phyloP scores from a whole-genome alignment of 352 stramenopile genomes.

The Salisapilia sapeloensis region DNA sequence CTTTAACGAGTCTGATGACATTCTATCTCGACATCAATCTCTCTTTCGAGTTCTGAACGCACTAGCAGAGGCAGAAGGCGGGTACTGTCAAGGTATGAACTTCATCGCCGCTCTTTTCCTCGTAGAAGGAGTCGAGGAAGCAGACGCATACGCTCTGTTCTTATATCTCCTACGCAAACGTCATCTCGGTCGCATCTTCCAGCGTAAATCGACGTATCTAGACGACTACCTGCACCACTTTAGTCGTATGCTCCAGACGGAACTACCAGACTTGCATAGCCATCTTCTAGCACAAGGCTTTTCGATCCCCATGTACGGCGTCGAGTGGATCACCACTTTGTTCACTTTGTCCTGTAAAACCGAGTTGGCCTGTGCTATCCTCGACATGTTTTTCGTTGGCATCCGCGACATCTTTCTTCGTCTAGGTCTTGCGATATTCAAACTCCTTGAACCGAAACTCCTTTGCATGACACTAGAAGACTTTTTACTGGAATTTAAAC shows the following conservation, averaged over 20 bases:
- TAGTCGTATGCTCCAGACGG: conserved; percentile 39
- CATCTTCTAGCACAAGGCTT: conserved; percentile 57
- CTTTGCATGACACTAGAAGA: conserved; percentile 78
- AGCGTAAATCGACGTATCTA: conserved; percentile 66
- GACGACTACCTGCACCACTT: conserved; percentile 78
- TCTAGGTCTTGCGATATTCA: conserved; percentile 59
- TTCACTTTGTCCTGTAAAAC: conserved; percentile 74
- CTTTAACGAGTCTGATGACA: conserved; percentile 42
- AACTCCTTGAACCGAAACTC: conserved; percentile 56
- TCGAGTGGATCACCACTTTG: conserved; percentile 82
- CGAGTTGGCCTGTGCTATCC: conserved; percentile 63
- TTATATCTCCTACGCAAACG: conserved; percentile 70
- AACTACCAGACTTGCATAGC: conserved; percentile 45
- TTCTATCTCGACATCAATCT: conserved; percentile 32
- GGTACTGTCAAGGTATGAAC: conserved; percentile 82
- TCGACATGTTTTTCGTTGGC: conserved; percentile 73
- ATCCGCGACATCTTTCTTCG: conserved; percentile 70
- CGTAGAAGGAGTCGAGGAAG: conserved; percentile 62
- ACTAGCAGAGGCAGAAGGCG: conserved; percentile 55
- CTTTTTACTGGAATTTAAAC: conserved; percentile 71
- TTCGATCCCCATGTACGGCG: conserved; percentile 62
- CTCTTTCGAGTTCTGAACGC: conserved; percentile 71
- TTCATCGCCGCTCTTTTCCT: conserved; percentile 78
- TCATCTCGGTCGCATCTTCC: conserved; percentile 64
- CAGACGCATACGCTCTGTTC: conserved; percentile 66